Conservation (phyloP, 2,329 filamentous ascomycete genomes). For the Fusarium sp. region DNA sequence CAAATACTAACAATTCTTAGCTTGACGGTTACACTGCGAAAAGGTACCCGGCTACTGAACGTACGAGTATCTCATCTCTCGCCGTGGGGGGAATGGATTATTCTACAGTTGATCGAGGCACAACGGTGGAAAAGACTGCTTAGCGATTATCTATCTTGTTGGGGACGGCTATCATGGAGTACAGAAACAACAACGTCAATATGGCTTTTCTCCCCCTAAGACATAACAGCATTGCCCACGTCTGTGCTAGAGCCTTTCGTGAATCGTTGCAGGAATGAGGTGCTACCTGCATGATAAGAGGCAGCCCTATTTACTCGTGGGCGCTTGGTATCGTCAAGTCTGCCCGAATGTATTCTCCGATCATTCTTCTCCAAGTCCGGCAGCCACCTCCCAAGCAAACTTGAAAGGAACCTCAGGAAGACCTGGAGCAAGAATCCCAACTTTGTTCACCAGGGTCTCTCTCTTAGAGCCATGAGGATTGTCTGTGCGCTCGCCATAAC, state of each 20-base stretch:
- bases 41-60: slow-evolving; percentile 10
- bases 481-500: too few relatives aligned
- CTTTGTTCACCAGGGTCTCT: background rate
- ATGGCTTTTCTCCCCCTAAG: too few relatives aligned
- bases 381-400: background rate
- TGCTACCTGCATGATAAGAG: too few relatives aligned
- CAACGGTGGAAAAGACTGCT: background rate
- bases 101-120: background rate
- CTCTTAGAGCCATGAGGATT: too few relatives aligned
- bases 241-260: too few relatives aligned
- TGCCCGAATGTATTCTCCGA: too few relatives aligned
- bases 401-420: background rate
- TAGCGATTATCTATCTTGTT: background rate
- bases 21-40: slow-evolving; percentile 19
- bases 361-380: too few relatives aligned
- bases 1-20: background rate
- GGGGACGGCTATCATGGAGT: background rate
- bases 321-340: too few relatives aligned
- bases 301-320: too few relatives aligned
- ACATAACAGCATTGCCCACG: too few relatives aligned
- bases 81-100: background rate
- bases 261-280: too few relatives aligned
- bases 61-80: background rate
- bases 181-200: too few relatives aligned
- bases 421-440: background rate